Percentiles rank a stretch among this genome's conserved stretches.
Conservation (phyloP, 2,329 filamentous ascomycete species). For the Venturia asperata region DNA sequence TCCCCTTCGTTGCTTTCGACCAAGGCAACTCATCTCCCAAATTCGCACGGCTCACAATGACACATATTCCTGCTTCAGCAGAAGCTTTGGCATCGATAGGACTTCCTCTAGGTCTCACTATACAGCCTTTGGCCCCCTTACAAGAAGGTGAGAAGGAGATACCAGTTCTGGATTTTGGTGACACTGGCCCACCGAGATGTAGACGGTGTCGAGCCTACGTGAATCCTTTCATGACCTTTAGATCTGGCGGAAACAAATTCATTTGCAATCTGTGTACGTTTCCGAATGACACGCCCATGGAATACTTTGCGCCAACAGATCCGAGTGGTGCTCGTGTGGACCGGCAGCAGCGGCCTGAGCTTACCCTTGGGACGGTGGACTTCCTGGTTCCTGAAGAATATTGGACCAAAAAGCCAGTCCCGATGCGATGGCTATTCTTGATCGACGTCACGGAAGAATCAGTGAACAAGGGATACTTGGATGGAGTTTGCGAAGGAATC, state of each 20-base stretch:
- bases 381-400: conserved; percentile 98
- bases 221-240: conserved; percentile 98
- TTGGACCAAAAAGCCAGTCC: conserved; percentile 90
- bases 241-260: conserved; percentile 88
- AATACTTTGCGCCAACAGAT: conserved; percentile 90
- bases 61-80: conserved; percentile 77
- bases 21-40: conserved; percentile 97
- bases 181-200: conserved; percentile 81
- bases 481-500: conserved; percentile 86
- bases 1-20: conserved; percentile 89
- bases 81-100: conserved; percentile 76
- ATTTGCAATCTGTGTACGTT: conserved; percentile 98
- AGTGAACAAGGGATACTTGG: conserved; percentile 81
- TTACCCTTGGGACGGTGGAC: conserved; percentile 87
- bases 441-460: conserved; percentile 92
- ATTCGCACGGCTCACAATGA: conserved; percentile 82
- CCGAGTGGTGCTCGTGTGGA: conserved; percentile 82
- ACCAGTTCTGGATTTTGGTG: conserved; percentile 91
- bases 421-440: conserved; percentile 79
- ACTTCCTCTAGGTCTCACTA: conserved; percentile 75
- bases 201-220: conserved; percentile 92
- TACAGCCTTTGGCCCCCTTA: conserved; percentile 80
- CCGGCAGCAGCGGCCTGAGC: conserved; percentile 78
- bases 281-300: conserved; percentile 83
- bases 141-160: conserved; percentile 81